Percentiles rank a stretch among this genome's conserved stretches.
Evolutionary conservation across 768 basidiomycete genomes (phyloP).

Genomic region (Leucocoprinus birnbaumii): DNA sequence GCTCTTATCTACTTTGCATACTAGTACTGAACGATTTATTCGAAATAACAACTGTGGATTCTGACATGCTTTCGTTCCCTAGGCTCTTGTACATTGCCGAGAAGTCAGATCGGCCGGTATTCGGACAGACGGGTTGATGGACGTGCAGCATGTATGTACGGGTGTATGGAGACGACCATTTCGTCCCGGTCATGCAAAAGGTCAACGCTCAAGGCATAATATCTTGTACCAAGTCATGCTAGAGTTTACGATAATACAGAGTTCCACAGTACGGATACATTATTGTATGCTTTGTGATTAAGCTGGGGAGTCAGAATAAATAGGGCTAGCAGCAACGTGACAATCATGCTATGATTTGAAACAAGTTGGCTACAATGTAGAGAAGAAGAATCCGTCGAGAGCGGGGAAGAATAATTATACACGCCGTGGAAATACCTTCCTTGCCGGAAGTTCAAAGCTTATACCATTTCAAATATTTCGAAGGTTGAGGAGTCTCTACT

Average conservation of each 20-base stretch:
- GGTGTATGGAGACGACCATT: too few species aligned
- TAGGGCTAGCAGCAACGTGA: slow-evolving; percentile 1
- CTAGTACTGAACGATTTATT: too few species aligned
- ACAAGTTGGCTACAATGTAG: background rate
- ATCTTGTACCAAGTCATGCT: background rate
- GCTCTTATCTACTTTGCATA: too few species aligned
- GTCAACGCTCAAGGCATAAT: too few species aligned
- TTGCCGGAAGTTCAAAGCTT: background rate
- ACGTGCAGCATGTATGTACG: background rate
- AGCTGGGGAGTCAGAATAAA: background rate
- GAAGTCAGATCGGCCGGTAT: slow-evolving; percentile 3
- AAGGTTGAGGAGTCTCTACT: background rate
- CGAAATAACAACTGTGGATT: too few species aligned
- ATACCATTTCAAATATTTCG: background rate
- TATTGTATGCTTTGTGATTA: background rate
- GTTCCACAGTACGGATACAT: too few species aligned
- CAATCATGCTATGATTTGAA: slow-evolving; percentile 7
- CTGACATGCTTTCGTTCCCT: too few species aligned
- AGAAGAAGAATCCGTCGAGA: slow-evolving; percentile 1
- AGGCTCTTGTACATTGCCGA: background rate
- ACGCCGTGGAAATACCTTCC: slow-evolving; percentile 5
- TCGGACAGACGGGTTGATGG: background rate
- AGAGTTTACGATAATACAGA: background rate
- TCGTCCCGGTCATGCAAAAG: too few species aligned
- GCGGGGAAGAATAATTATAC: slow-evolving; percentile 1